phyloP scores from a whole-genome alignment of 192 early-diverging fungal species.

The Chytriomyces sp. region DNA sequence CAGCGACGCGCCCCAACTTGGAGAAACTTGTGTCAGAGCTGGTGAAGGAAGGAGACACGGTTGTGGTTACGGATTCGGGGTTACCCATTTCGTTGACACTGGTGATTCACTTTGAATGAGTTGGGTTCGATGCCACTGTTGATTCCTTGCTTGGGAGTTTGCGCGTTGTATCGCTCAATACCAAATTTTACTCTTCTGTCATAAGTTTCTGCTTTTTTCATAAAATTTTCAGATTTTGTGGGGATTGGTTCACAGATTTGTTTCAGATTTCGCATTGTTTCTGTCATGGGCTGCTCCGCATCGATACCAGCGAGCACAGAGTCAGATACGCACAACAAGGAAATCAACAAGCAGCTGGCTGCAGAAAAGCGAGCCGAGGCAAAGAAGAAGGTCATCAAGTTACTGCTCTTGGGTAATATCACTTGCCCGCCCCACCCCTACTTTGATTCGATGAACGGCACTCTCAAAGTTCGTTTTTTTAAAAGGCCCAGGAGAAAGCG shows the following conservation, averaged over 20 bases:
- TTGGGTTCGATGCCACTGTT: background rate
- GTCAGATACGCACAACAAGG: constrained; percentile 24
- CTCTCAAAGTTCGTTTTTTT: no score
- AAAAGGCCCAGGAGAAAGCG: constrained; percentile 45
- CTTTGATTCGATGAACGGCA: no score
- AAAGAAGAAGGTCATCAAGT: constrained; percentile 28
- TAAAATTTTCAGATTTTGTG: no score
- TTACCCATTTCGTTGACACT: constrained; percentile 65
- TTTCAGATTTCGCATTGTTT: no score
- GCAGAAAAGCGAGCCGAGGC: constrained; percentile 37
- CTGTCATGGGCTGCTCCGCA: no score
- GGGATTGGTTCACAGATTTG: no score
- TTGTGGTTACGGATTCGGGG: constrained; percentile 82
- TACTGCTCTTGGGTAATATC: constrained; percentile 37
- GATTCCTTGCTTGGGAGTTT: background rate
- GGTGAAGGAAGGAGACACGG: constrained; percentile 67
- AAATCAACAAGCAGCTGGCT: constrained; percentile 49
- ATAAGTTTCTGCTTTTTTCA: no score
- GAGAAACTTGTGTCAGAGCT: constrained; percentile 68
- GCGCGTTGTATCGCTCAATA: no score
- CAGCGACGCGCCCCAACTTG: constrained; percentile 86
- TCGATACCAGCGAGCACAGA: no score
- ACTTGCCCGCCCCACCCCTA: no score
- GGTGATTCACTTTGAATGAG: constrained; percentile 40
- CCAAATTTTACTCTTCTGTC: no score